Evolutionary conservation across 352 stramenopile species (phyloP).

Genomic region (Elongisporangium undulatum): DNA sequence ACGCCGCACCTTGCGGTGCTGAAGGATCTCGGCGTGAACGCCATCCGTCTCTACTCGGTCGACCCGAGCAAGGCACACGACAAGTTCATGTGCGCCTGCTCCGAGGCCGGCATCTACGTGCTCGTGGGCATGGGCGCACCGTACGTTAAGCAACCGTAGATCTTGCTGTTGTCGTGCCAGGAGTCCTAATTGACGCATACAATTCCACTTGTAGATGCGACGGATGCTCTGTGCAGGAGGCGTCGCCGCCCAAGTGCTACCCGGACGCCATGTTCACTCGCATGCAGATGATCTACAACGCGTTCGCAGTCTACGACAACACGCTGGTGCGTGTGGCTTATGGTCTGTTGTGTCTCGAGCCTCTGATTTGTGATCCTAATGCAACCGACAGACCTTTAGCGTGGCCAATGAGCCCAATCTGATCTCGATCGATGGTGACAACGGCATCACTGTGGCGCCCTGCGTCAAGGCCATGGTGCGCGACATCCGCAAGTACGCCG

Average conservation of each 20-base stretch:
- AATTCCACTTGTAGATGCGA: constrained; percentile 13
- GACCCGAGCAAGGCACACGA: constrained; percentile 24
- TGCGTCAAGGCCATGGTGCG: constrained; percentile 67
- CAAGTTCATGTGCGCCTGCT: constrained; percentile 33
- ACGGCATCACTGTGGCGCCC: constrained; percentile 28
- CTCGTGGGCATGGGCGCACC: constrained; percentile 32
- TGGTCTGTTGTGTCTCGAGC: not conserved
- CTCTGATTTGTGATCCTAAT: not conserved
- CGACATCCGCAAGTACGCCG: constrained; percentile 44
- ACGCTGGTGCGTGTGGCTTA: constrained; percentile 11
- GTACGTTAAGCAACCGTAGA: constrained; percentile 5
- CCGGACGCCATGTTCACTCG: constrained; percentile 22
- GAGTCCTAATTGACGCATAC: not conserved
- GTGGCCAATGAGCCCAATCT: constrained; percentile 62
- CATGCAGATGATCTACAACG: constrained; percentile 38
- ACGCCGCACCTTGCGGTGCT: constrained; percentile 19
- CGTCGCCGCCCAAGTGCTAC: constrained; percentile 28
- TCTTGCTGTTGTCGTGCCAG: not conserved
- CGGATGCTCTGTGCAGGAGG: constrained; percentile 25
- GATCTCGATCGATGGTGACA: constrained; percentile 17
- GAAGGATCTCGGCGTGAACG: constrained; percentile 27
- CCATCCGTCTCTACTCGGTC: constrained; percentile 29
- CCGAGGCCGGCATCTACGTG: constrained; percentile 33
- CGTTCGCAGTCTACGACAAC: constrained; percentile 33
- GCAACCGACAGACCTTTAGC: constrained; percentile 26